phyloP scores from a whole-genome alignment of 2,329 filamentous ascomycete species.

The Hymenoscyphus linearis region DNA sequence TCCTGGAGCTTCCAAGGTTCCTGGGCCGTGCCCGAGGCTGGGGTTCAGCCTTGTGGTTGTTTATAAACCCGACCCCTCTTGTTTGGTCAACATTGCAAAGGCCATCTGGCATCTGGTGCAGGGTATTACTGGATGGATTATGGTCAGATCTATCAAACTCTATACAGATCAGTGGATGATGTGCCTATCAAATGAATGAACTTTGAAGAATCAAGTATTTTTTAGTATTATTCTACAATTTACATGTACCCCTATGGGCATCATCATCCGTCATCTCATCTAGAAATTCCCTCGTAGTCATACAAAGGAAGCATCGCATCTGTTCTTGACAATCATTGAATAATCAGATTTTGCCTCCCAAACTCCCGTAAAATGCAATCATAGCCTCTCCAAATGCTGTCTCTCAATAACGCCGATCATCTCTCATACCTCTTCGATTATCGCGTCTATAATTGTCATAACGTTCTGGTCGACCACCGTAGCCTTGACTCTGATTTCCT shows the following conservation, averaged over 20 bases:
- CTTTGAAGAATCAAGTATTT: background rate
- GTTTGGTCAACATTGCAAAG: background rate
- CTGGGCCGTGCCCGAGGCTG: background rate
- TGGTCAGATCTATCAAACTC: no score
- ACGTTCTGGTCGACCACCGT: background rate
- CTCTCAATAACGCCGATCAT: constrained; percentile 17
- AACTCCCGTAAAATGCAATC: constrained; percentile 1
- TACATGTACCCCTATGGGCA: background rate
- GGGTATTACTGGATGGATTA: no score
- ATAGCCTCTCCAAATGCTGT: background rate
- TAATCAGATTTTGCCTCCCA: background rate
- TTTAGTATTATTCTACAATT: background rate
- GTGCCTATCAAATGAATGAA: no score
- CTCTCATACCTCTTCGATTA: constrained; percentile 14
- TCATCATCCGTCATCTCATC: background rate
- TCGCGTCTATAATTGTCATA: constrained; percentile 16
- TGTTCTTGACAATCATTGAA: background rate
- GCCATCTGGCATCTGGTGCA: background rate
- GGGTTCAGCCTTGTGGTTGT: constrained; percentile 1
- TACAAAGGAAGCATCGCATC: background rate
- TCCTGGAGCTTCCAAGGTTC: background rate
- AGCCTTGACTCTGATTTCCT: constrained; percentile 3
- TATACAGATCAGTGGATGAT: no score
- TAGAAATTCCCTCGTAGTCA: background rate
- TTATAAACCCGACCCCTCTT: background rate